phyloP scores from a whole-genome alignment of 2,329 filamentous ascomycete genomes.

The Arachnopeziza araneosa region DNA sequence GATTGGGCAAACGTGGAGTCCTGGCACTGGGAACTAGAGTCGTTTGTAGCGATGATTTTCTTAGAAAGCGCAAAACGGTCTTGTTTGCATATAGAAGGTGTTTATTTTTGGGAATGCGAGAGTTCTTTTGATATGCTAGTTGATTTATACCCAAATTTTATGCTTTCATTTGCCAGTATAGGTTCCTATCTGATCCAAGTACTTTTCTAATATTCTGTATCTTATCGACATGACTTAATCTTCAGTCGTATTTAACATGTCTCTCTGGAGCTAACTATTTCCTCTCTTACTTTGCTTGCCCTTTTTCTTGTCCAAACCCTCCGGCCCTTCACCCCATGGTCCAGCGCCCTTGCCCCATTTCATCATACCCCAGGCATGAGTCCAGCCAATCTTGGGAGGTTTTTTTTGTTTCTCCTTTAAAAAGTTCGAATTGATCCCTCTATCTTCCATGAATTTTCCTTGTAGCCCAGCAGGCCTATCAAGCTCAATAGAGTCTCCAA shows the following conservation, averaged over 20 bases:
- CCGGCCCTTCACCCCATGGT: constrained; percentile 43
- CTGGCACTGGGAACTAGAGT: constrained; percentile 41
- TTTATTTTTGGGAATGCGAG: background rate
- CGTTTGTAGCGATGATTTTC: background rate
- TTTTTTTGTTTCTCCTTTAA: constrained; percentile 37
- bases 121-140: background rate
- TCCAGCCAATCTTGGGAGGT: constrained; percentile 45
- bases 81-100: background rate
- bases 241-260: too few species aligned
- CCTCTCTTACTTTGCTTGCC: constrained; percentile 1
- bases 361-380: constrained; percentile 48
- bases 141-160: background rate
- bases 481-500: constrained; percentile 38
- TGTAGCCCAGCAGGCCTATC: constrained; percentile 40
- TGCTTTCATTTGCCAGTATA: too few species aligned
- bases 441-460: constrained; percentile 17
- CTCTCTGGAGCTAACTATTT: too few species aligned
- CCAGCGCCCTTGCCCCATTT: constrained; percentile 48
- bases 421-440: constrained; percentile 14
- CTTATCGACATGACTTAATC: too few species aligned
- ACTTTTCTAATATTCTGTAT: too few species aligned
- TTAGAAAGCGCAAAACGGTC: background rate
- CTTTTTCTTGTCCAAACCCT: constrained; percentile 32
- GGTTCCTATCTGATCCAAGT: too few species aligned
- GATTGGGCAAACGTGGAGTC: constrained; percentile 81